Percentiles rank a stretch among this genome's conserved stretches.
Evolutionary conservation across 805 yeast genomes (phyloP).

Genomic region (Kodamaea neixiangensis): DNA sequence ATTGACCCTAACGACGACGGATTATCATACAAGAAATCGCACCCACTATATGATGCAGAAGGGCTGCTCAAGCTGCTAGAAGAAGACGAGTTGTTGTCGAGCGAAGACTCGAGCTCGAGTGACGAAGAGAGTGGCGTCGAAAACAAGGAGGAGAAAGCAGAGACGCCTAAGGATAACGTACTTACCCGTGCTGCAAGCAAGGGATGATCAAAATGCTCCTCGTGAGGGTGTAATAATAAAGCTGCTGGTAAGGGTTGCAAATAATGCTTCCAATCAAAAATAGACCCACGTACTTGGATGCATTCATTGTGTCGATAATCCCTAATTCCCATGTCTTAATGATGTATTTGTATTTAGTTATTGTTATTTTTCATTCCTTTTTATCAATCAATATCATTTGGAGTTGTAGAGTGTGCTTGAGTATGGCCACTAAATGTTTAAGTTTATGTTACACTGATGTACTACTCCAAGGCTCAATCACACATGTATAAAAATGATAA

Average conservation of each 20-base stretch:
- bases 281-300: neutral
- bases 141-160: conserved; percentile 5
- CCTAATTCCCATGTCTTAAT: conserved; percentile 2
- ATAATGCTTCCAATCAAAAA: neutral
- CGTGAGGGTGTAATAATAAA: neutral
- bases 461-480: too few species aligned
- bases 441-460: too few species aligned
- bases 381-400: neutral
- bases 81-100: conserved; percentile 26
- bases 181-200: conserved; percentile 45
- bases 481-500: neutral
- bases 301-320: neutral
- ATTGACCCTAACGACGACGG: conserved; percentile 84
- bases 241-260: neutral
- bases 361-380: neutral
- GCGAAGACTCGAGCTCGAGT: conserved; percentile 34
- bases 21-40: conserved; percentile 63
- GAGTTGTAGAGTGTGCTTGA: neutral
- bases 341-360: conserved; percentile 6
- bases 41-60: conserved; percentile 58
- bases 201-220: conserved; percentile 20
- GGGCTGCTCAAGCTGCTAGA: conserved; percentile 12
- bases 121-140: conserved; percentile 17
- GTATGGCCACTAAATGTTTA: too few species aligned
- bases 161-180: conserved; percentile 22